phyloP scores from a whole-genome alignment of 441 rosid genomes.

The Gossypium davidsonii region DNA sequence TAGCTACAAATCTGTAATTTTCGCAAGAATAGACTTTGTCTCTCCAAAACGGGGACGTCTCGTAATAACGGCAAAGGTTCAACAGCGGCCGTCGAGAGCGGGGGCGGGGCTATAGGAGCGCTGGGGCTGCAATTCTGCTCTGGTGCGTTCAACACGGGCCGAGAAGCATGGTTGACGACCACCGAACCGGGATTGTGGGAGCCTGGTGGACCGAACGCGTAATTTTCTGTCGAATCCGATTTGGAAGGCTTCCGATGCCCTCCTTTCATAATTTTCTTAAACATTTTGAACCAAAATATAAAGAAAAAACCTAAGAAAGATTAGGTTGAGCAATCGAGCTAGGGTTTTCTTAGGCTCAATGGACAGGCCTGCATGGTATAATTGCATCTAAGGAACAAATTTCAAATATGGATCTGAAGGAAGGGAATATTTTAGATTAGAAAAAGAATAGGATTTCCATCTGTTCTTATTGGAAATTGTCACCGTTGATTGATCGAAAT shows the following conservation, averaged over 20 bases:
- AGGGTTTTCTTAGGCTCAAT: conserved; percentile 1
- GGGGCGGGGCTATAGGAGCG: conserved; percentile 28
- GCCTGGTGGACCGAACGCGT: conserved; percentile 35
- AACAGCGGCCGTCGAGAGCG: conserved; percentile 51
- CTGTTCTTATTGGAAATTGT: conserved; percentile 9
- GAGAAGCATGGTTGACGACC: conserved; percentile 66
- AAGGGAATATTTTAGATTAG: not conserved
- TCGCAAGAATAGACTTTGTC: conserved; percentile 53
- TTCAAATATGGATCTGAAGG: conserved; percentile 25
- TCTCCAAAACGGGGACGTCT: conserved; percentile 57
- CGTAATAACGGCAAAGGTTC: conserved; percentile 65
- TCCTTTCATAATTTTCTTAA: conserved; percentile 80
- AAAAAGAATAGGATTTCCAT: not conserved
- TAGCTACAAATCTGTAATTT: conserved; percentile 79
- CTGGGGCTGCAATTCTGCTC: conserved; percentile 23
- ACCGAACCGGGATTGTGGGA: conserved; percentile 36
- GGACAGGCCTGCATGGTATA: conserved; percentile 31
- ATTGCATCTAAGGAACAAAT: conserved; percentile 4
- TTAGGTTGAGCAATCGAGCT: conserved; percentile 9
- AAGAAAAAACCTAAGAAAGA: conserved; percentile 16
- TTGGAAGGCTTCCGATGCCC: conserved; percentile 66
- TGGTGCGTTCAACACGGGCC: conserved; percentile 27
- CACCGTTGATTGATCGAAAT: conserved; percentile 18
- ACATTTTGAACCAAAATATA: conserved; percentile 32
- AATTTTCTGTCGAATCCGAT: conserved; percentile 42